phyloP scores from a whole-genome alignment of 164 flowering plant species.

The Piper betle region DNA sequence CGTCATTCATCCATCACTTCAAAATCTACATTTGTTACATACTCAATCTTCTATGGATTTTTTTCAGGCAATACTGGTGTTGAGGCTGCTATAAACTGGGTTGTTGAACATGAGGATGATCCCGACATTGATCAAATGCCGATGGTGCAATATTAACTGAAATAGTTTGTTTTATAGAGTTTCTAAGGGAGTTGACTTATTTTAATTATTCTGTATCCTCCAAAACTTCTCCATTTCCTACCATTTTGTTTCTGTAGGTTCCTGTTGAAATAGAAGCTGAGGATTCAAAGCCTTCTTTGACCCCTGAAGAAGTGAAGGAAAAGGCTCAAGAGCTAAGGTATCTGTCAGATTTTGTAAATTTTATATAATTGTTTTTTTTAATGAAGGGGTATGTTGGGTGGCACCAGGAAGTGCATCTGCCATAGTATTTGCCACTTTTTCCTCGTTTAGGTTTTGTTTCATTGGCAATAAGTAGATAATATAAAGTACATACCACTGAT shows the following conservation, averaged over 20 bases:
- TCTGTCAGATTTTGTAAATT: conserved; percentile 4
- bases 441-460: too few relatives aligned
- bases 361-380: not conserved
- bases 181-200: too few relatives aligned
- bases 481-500: too few relatives aligned
- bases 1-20: not conserved
- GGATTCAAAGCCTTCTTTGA: conserved; percentile 62
- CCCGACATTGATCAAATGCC: conserved; percentile 89
- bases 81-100: conserved; percentile 89
- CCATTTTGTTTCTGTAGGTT: conserved; percentile 25
- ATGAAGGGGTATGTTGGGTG: too few relatives aligned
- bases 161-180: not conserved
- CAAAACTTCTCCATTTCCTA: not conserved
- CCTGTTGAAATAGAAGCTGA: conserved; percentile 47
- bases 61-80: conserved; percentile 57
- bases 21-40: not conserved
- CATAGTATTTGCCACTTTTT: too few relatives aligned
- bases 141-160: conserved; percentile 32
- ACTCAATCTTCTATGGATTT: not conserved
- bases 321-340: conserved; percentile 90
- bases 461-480: too few relatives aligned
- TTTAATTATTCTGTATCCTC: too few relatives aligned
- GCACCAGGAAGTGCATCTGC: too few relatives aligned
- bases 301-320: conserved; percentile 79
- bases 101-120: conserved; percentile 92